Evolutionary conservation across 257 asterid genomes (phyloP), one percentile per base, ranked within the genome.

Genomic region (Solanum appendiculatum): DNA sequence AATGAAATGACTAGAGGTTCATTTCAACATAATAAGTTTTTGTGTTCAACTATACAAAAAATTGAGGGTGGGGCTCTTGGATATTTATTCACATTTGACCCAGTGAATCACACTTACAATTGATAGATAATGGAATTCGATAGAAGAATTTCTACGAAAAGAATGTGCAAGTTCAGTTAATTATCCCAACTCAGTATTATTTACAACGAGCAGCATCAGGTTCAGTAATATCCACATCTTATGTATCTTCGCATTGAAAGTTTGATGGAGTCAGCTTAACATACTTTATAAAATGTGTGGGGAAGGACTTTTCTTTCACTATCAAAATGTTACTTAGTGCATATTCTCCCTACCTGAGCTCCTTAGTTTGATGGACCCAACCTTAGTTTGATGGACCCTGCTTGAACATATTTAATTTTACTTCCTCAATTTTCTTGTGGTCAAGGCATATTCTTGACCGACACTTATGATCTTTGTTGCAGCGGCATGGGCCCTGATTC

Each of bases 401-500:
- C 60, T 63, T 29, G 29, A 42, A 37, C 39, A 69, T 29, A 81
- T 12, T 29, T 48, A 48, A 29, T 48, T 39, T 39, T 83, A 25
- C 81, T 20, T 63, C 21, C 58, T 31, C 42, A 20, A 25, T 63
- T 37, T 84, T 84, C 44, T 58, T 3, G 34, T 12, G 34, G 33
- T 40, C 66, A 48, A 81, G 68, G 12, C 68, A 31, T 48, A 48
- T 29, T 48, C 81, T 51, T 80, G 83, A 68, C 31, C 46, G 66
- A 90, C 78, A 44, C 31, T 42, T 78, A 25, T 56, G 81, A 73
- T 88, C 33, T 25, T 90, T 84, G 87, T 69, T 92, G 94, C 98
- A 97, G 99, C 85, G 99, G 99, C 85, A 97, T 97, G 99, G 99
- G 99, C 37, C 99, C 99, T 87, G 99, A 97, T 92, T 96, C 97